Conservation (phyloP, 2,329 filamentous ascomycete genomes). For the Fusarium decemcellulare region DNA sequence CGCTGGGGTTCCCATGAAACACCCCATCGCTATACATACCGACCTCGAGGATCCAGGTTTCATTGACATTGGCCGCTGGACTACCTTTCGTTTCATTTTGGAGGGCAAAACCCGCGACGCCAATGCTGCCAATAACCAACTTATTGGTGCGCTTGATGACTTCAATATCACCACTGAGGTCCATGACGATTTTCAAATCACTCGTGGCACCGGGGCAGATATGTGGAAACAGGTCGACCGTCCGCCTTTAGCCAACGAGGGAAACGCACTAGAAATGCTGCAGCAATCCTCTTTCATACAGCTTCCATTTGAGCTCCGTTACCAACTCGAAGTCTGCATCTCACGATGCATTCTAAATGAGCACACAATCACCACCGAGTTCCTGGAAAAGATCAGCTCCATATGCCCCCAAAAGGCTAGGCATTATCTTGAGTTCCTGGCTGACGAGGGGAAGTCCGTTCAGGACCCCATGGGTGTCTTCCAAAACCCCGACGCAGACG, state of each 20-base stretch:
- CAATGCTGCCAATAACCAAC: conserved; percentile 58
- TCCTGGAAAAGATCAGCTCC: conserved; percentile 73
- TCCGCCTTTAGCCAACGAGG: conserved; percentile 15
- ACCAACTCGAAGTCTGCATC: conserved; percentile 95
- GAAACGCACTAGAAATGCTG: conserved; percentile 49
- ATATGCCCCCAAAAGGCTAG: conserved; percentile 65
- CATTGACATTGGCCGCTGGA: conserved; percentile 71
- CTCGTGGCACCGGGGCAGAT: conserved; percentile 37
- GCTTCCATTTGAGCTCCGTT: conserved; percentile 81
- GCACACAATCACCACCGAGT: conserved; percentile 77
- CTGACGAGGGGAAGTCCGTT: conserved; percentile 72
- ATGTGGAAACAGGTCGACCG: conserved; percentile 53
- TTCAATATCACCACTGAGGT: conserved; percentile 75
- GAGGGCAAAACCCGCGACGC: conserved; percentile 41
- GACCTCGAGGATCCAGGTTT: conserved; percentile 51
- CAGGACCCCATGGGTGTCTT: conserved; percentile 84
- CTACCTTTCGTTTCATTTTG: conserved; percentile 65
- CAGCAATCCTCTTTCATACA: conserved; percentile 41
- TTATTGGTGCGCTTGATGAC: conserved; percentile 71
- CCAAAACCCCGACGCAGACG: conserved; percentile 62
- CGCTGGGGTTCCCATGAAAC: conserved; percentile 47
- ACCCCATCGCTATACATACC: conserved; percentile 57
- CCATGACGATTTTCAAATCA: conserved; percentile 58
- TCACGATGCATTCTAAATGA: conserved; percentile 84
- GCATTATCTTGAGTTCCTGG: conserved; percentile 81